phyloP scores from a whole-genome alignment of 805 yeast genomes.

The Pichia pseudocactophila region DNA sequence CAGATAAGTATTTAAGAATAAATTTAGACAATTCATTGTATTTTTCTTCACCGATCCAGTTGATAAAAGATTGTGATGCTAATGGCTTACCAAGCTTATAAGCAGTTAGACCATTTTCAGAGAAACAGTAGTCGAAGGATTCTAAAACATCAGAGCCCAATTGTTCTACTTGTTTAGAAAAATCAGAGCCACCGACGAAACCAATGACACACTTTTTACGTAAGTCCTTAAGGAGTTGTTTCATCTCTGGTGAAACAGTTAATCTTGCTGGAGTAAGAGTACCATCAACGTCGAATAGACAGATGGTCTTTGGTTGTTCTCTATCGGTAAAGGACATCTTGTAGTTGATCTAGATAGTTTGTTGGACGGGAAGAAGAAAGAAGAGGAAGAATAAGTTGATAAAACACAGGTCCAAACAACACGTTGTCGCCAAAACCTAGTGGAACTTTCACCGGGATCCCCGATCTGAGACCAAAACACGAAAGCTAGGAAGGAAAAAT shows the following conservation, averaged over 20 bases:
- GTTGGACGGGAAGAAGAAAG: background rate
- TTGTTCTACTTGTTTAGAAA: conserved; percentile 92
- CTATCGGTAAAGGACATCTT: conserved; percentile 49
- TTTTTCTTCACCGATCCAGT: conserved; percentile 92
- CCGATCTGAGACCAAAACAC: too few species aligned
- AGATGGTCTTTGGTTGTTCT: conserved; percentile 79
- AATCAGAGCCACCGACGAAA: conserved; percentile 96
- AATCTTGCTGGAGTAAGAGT: conserved; percentile 95
- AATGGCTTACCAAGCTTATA: conserved; percentile 82
- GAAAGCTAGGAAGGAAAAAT: too few species aligned
- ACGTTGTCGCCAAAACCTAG: too few species aligned
- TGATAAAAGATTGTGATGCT: conserved; percentile 88
- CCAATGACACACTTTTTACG: conserved; percentile 93
- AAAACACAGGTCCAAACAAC: background rate
- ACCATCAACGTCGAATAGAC: conserved; percentile 96
- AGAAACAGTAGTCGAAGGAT: conserved; percentile 90
- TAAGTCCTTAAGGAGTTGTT: conserved; percentile 55
- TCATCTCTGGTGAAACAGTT: conserved; percentile 65
- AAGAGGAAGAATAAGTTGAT: background rate
- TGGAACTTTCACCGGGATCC: too few species aligned
- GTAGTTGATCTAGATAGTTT: background rate
- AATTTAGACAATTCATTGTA: conserved; percentile 85
- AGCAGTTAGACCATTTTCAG: conserved; percentile 97
- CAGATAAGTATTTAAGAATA: conserved; percentile 75
- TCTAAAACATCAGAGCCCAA: conserved; percentile 70